These are phyloP conservation scores for Suhomyces sp. DNA, from an alignment of 805 yeast genomes.

Conservation along the genomic window DNA sequence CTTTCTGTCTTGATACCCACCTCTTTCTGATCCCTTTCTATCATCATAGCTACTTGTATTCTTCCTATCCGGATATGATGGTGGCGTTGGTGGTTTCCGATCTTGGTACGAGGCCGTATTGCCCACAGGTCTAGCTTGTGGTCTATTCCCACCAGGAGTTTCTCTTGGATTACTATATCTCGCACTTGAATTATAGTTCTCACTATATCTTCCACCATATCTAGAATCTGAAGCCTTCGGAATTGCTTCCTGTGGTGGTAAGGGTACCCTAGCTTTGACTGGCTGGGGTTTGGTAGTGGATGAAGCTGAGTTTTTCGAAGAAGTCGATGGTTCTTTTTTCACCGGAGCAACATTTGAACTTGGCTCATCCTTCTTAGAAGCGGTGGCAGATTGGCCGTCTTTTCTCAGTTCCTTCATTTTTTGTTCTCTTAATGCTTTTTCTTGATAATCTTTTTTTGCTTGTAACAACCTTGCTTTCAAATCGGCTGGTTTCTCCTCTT, in stretches of 20 bases:
- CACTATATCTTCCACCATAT: constrained; percentile 10
- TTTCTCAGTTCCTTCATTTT: background rate
- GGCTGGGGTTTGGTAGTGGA: too few species aligned
- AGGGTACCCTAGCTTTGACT: constrained; percentile 16
- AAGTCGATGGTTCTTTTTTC: too few species aligned
- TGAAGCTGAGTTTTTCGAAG: too few species aligned
- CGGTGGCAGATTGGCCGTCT: constrained; percentile 1
- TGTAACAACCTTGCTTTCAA: constrained; percentile 21
- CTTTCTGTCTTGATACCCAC: background rate
- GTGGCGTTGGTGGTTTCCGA: constrained; percentile 1
- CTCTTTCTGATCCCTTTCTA: constrained; percentile 1
- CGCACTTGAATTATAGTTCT: constrained; percentile 4
- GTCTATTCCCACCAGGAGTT: too few species aligned
- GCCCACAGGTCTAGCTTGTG: too few species aligned
- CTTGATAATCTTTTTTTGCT: constrained; percentile 24
- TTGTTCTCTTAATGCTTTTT: constrained; percentile 2
- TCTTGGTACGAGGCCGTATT: too few species aligned
- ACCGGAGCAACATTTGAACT: too few species aligned
- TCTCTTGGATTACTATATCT: too few species aligned
- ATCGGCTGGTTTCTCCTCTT: constrained; percentile 10
- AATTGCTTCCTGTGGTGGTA: constrained; percentile 22
- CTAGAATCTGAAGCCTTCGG: constrained; percentile 9
- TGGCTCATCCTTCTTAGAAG: too few species aligned
- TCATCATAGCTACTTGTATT: background rate
- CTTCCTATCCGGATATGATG: background rate